A percentile compares a stretch with the other conserved stretches of the same genome.
These are phyloP conservation scores for Trametes coccinea DNA, from an alignment of 768 basidiomycete species.

Conservation along the genomic window DNA sequence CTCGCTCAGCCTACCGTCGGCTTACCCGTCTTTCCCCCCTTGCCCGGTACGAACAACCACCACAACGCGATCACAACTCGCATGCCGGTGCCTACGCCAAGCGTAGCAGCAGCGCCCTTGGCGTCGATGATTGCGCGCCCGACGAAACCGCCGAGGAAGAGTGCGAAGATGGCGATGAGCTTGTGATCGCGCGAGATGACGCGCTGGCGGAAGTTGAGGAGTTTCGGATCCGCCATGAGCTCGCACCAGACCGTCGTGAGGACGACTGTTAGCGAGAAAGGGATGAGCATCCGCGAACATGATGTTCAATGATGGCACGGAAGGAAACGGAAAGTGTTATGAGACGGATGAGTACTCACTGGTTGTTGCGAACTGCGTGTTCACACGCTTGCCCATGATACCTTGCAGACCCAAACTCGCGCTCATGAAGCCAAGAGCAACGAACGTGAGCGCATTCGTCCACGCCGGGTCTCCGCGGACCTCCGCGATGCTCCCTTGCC, in stretches of 20 bases:
- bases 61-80: conserved; percentile 59
- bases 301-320: no score
- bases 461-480: conserved; percentile 66
- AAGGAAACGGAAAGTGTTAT: background rate
- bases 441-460: conserved; percentile 65
- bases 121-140: conserved; percentile 59
- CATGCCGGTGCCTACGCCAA: conserved; percentile 68
- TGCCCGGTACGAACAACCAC: conserved; percentile 66
- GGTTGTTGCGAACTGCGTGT: conserved; percentile 77
- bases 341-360: conserved; percentile 43
- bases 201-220: conserved; percentile 57
- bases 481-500: conserved; percentile 53
- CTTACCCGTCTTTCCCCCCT: conserved; percentile 25
- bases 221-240: conserved; percentile 75
- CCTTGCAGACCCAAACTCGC: conserved; percentile 83
- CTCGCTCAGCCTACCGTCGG: background rate
- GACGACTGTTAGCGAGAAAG: conserved; percentile 50
- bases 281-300: background rate
- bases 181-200: conserved; percentile 71
- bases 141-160: conserved; percentile 77
- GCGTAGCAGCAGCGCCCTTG: conserved; percentile 60
- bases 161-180: conserved; percentile 59
- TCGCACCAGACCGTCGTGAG: conserved; percentile 90
- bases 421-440: conserved; percentile 77
- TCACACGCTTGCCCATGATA: conserved; percentile 78